A percentile compares a stretch with the other conserved stretches of the same genome.
Conservation (phyloP, 208 protist genomes). For the Acanthamoeba royreba region DNA sequence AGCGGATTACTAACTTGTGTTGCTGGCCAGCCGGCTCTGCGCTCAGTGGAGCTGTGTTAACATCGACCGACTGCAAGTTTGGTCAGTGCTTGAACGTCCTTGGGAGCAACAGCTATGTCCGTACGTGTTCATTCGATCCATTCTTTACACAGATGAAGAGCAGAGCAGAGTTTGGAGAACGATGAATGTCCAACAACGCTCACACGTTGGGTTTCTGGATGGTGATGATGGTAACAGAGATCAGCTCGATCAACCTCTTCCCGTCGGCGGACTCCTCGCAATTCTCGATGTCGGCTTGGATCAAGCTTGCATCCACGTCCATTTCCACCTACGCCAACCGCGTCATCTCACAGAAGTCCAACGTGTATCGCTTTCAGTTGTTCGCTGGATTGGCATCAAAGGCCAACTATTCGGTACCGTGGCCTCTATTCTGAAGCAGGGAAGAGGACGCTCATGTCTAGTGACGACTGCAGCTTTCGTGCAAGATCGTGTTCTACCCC, state of each 20-base stretch:
- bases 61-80: not conserved
- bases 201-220: not conserved
- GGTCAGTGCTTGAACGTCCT: not conserved
- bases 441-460: not conserved
- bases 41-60: too few relatives aligned
- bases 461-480: not conserved
- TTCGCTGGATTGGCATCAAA: not conserved
- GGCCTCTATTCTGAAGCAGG: not conserved
- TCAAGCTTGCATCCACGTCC: not conserved
- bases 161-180: too few relatives aligned
- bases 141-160: not conserved
- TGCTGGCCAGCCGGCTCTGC: not conserved
- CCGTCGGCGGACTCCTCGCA: not conserved
- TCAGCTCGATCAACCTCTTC: not conserved
- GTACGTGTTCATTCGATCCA: not conserved
- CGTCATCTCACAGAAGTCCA: not conserved
- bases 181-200: not conserved
- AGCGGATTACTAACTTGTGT: not conserved
- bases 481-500: not conserved
- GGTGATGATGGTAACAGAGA: not conserved
- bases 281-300: not conserved
- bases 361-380: not conserved
- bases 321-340: not conserved
- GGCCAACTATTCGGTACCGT: not conserved
- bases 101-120: not conserved